phyloP scores from a whole-genome alignment of 129 eudicot genomes.

The Pseudognaphalium luteoalbum region DNA sequence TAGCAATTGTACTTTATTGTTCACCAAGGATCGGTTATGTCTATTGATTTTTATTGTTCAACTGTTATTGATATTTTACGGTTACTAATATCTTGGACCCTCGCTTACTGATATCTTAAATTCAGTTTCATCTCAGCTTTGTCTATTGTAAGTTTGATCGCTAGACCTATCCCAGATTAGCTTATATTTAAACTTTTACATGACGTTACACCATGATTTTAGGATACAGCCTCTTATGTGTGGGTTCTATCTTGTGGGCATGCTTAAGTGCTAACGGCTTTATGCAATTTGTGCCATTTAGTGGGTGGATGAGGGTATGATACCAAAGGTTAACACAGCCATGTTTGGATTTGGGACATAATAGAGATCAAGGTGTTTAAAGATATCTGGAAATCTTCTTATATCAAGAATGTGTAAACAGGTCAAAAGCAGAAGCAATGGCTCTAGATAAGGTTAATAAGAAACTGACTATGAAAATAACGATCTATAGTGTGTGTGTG shows the following conservation, averaged over 20 bases:
- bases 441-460: neutral
- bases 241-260: constrained; percentile 1
- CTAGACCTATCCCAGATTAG: neutral
- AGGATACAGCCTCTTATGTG: neutral
- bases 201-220: neutral
- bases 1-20: constrained; percentile 3
- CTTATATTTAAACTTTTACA: neutral
- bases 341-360: constrained; percentile 5
- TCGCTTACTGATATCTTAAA: neutral
- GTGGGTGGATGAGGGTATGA: neutral
- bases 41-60: neutral
- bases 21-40: constrained; percentile 9
- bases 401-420: neutral
- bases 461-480: neutral
- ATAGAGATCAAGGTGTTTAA: constrained; percentile 5
- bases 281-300: neutral
- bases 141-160: constrained; percentile 4
- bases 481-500: neutral
- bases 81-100: neutral
- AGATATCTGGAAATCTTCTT: neutral
- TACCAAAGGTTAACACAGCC: neutral
- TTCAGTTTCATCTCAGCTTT: constrained; percentile 6
- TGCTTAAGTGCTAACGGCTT: neutral
- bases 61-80: neutral
- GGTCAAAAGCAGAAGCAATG: neutral